Percentiles rank a stretch among this genome's conserved stretches.
Conservation (phyloP, 2,329 filamentous ascomycete genomes). For the Fusarium protoensiforme region DNA sequence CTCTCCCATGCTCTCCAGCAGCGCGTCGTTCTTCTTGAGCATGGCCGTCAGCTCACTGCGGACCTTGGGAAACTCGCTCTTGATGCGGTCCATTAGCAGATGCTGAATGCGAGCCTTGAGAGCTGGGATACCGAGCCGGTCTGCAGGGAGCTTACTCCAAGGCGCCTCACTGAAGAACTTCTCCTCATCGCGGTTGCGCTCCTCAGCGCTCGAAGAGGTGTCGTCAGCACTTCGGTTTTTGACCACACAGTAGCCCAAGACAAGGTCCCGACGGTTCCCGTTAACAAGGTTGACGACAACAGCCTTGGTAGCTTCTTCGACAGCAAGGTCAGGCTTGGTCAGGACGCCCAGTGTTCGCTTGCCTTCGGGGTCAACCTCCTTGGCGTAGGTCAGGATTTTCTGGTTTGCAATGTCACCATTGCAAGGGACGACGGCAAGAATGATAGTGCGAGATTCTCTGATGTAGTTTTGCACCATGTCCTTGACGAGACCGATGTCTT, state of each 20-base stretch:
- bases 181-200: constrained; percentile 48
- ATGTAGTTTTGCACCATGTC: constrained; percentile 62
- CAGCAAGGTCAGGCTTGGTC: constrained; percentile 69
- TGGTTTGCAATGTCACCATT: constrained; percentile 55
- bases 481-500: constrained; percentile 57
- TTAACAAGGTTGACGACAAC: constrained; percentile 55
- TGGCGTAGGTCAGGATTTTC: constrained; percentile 52
- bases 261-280: constrained; percentile 53
- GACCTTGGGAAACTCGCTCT: constrained; percentile 51
- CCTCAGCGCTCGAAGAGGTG: constrained; percentile 40
- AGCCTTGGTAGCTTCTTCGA: constrained; percentile 51
- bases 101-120: constrained; percentile 50
- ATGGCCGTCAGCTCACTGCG: constrained; percentile 42
- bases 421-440: constrained; percentile 58
- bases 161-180: constrained; percentile 51
- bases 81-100: constrained; percentile 55
- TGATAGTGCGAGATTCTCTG: constrained; percentile 58
- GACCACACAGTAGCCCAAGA: constrained; percentile 61
- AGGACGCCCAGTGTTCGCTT: constrained; percentile 60
- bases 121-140: constrained; percentile 48
- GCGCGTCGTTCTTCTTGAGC: constrained; percentile 12
- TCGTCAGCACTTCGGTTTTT: constrained; percentile 61
- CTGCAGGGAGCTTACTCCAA: constrained; percentile 48
- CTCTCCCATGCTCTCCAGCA: constrained; percentile 46
- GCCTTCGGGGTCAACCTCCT: constrained; percentile 52